A percentile compares a stretch with the other conserved stretches of the same genome.
Conservation (phyloP, 2,329 filamentous ascomycete species). For the Aspergillus oerlinghausenensis region DNA sequence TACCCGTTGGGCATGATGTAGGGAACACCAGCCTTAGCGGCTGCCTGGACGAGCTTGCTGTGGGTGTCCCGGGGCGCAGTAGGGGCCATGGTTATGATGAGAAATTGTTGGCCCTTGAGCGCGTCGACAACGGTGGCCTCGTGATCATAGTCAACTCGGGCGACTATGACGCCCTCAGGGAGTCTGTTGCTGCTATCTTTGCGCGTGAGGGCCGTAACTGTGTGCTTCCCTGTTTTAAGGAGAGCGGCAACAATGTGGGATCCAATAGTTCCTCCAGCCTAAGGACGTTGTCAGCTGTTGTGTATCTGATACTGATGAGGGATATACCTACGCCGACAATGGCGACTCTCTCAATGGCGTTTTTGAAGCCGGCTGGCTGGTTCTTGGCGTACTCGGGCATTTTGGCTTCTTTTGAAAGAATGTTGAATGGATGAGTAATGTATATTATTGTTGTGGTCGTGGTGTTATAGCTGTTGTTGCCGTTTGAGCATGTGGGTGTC, state of each 20-base stretch:
- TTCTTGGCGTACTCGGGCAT: slow-evolving; percentile 23
- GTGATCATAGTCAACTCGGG: slow-evolving; percentile 47
- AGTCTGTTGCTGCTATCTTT: slow-evolving; percentile 38
- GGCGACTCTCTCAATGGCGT: slow-evolving; percentile 35
- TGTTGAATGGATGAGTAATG: neutral
- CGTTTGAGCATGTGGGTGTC: slow-evolving; percentile 1
- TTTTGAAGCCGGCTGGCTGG: slow-evolving; percentile 22
- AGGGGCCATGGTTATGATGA: slow-evolving; percentile 52
- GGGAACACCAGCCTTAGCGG: slow-evolving; percentile 51
- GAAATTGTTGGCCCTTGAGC: slow-evolving; percentile 52
- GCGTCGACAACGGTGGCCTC: slow-evolving; percentile 45
- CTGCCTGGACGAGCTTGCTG: slow-evolving; percentile 50
- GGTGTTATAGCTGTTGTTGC: slow-evolving; percentile 1
- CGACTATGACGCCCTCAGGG: slow-evolving; percentile 43
- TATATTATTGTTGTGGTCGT: slow-evolving; percentile 4
- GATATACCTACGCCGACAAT: slow-evolving; percentile 34
- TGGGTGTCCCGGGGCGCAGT: slow-evolving; percentile 45
- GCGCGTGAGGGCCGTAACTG: slow-evolving; percentile 50
- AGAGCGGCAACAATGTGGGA: slow-evolving; percentile 31
- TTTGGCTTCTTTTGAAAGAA: neutral
- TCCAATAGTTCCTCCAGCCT: slow-evolving; percentile 36
- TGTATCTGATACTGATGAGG: neutral
- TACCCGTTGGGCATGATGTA: slow-evolving; percentile 54
- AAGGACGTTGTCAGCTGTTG: slow-evolving; percentile 6
- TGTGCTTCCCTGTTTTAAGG: slow-evolving; percentile 47